Conservation (phyloP, 2,329 filamentous ascomycete species). For the Cytospora piceicola region DNA sequence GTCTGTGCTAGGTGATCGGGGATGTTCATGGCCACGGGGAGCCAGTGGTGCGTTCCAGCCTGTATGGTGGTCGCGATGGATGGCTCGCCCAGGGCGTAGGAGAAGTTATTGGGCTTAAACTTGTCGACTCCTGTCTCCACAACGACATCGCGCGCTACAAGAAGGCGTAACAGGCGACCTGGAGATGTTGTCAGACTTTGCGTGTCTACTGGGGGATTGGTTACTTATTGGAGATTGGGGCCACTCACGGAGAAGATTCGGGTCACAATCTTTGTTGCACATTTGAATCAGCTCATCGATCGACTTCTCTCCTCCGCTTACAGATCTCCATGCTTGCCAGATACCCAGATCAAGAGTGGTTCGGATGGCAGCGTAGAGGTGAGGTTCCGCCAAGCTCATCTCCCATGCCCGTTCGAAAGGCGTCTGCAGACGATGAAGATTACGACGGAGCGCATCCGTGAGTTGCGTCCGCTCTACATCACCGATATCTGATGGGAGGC, state of each 20-base stretch:
- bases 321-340: conserved; percentile 39
- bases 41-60: background rate
- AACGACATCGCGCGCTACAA: conserved; percentile 39
- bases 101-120: conserved; percentile 40
- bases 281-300: conserved; percentile 38
- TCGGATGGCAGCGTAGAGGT: conserved; percentile 39
- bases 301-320: conserved; percentile 37
- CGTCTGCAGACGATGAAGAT: conserved; percentile 33
- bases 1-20: conserved; percentile 41
- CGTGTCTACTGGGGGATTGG: background rate
- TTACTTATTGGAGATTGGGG: too few species aligned
- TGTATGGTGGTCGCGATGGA: conserved; percentile 34
- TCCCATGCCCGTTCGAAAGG: conserved; percentile 41
- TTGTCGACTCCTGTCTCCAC: conserved; percentile 38
- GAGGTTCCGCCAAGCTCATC: conserved; percentile 39
- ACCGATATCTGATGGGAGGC: background rate
- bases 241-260: conserved; percentile 37
- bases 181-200: background rate
- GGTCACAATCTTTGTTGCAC: conserved; percentile 33
- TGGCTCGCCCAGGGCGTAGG: conserved; percentile 38
- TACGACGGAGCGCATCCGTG: background rate
- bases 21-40: conserved; percentile 27
- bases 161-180: conserved; percentile 38
- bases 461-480: background rate
- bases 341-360: conserved; percentile 39